These are phyloP conservation scores for Panicum miliaceum DNA, from an alignment of 176 grass and related monocot genomes.

Conservation along the genomic window DNA sequence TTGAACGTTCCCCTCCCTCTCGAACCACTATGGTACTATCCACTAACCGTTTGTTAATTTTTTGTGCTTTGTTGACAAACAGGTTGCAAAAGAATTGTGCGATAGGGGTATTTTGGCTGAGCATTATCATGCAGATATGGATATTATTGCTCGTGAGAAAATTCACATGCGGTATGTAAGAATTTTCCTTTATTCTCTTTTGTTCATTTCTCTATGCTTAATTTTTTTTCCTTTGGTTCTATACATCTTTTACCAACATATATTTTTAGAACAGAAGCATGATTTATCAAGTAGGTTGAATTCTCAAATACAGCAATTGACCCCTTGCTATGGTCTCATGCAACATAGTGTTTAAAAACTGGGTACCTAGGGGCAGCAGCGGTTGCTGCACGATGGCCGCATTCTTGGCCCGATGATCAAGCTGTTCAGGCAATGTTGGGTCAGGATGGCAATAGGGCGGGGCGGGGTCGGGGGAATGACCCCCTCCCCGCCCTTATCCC, in stretches of 20 bases:
- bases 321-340: not conserved
- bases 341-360: not conserved
- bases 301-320: not conserved
- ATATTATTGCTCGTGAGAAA: conserved; percentile 75
- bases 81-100: conserved; percentile 86
- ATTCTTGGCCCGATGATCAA: not conserved
- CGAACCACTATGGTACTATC: not conserved
- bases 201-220: conserved; percentile 4
- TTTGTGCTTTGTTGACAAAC: conserved; percentile 33
- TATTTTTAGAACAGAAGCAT: not conserved
- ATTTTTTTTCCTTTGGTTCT: not conserved
- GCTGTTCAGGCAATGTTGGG: not conserved
- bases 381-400: not conserved
- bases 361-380: not conserved
- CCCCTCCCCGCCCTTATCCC: too few species aligned
- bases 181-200: not conserved
- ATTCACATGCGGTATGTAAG: conserved; percentile 66
- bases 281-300: not conserved
- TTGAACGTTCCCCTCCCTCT: not conserved
- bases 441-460: too few species aligned
- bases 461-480: too few species aligned
- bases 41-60: conserved; percentile 22
- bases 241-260: not conserved
- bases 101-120: conserved; percentile 82
- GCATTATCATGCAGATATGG: conserved; percentile 99